A percentile compares a stretch with the other conserved stretches of the same genome.
Conservation (phyloP, 1,139 yeast species). For the Diutina scorzettiae region DNA sequence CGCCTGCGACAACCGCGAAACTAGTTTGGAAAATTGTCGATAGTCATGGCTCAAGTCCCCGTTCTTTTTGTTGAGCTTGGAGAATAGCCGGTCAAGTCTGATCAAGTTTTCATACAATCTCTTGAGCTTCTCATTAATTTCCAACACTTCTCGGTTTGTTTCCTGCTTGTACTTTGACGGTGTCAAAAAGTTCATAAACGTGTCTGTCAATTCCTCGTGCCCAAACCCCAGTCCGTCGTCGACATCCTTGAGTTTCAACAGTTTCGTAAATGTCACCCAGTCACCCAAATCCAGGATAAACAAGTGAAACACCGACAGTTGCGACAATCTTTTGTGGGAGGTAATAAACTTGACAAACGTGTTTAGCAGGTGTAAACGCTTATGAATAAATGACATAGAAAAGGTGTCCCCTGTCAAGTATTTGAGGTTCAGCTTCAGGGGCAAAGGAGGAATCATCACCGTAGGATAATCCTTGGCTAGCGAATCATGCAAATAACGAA, state of each 20-base stretch:
- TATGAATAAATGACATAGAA: slow-evolving; percentile 65
- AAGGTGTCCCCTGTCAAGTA: slow-evolving; percentile 93
- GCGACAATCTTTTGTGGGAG: slow-evolving; percentile 58
- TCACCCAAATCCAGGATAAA: slow-evolving; percentile 68
- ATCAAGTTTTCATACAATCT: slow-evolving; percentile 73
- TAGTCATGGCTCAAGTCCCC: slow-evolving; percentile 64
- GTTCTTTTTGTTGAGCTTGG: slow-evolving; percentile 62
- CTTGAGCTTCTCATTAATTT: slow-evolving; percentile 71
- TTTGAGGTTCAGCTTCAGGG: slow-evolving; percentile 84
- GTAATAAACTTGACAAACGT: slow-evolving; percentile 65
- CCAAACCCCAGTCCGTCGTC: slow-evolving; percentile 19
- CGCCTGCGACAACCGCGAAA: slow-evolving; percentile 53
- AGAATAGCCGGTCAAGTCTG: slow-evolving; percentile 68
- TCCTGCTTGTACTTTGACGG: slow-evolving; percentile 58
- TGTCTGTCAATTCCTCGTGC: slow-evolving; percentile 60
- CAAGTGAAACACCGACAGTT: slow-evolving; percentile 60
- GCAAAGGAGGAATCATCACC: slow-evolving; percentile 82
- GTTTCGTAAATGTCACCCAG: slow-evolving; percentile 72
- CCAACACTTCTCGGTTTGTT: slow-evolving; percentile 66
- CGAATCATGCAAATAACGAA: slow-evolving; percentile 65
- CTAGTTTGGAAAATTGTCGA: slow-evolving; percentile 57
- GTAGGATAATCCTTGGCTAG: slow-evolving; percentile 72
- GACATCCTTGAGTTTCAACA: slow-evolving; percentile 38
- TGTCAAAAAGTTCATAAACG: slow-evolving; percentile 84
- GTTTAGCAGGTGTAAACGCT: slow-evolving; percentile 74